phyloP scores from a whole-genome alignment of 208 protist genomes.

The Trypanosoma lewisi region DNA sequence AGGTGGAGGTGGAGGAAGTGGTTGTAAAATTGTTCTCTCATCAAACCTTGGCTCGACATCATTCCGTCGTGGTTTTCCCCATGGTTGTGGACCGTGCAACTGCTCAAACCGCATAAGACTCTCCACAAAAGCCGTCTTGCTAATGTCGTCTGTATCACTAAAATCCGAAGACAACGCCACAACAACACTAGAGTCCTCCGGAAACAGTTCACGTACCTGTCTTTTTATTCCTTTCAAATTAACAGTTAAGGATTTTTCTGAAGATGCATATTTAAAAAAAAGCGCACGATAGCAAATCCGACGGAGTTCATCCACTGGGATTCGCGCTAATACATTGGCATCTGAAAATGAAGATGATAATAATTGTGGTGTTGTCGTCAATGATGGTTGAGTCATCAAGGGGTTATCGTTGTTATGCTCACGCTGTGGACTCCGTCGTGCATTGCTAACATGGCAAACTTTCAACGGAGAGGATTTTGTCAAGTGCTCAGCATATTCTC shows the following conservation, averaged over 20 bases:
- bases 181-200: conserved; percentile 55
- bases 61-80: conserved; percentile 31
- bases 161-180: conserved; percentile 33
- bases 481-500: conserved; percentile 23
- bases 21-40: not conserved
- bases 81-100: conserved; percentile 48
- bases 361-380: not conserved
- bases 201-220: conserved; percentile 53
- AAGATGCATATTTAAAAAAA: conserved; percentile 81
- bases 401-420: not conserved
- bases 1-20: not conserved
- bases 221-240: conserved; percentile 38
- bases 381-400: not conserved
- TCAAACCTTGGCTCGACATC: not conserved
- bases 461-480: not conserved
- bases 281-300: conserved; percentile 68
- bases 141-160: conserved; percentile 24
- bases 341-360: not conserved
- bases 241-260: conserved; percentile 27
- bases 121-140: conserved; percentile 53
- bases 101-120: conserved; percentile 49
- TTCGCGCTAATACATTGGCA: not conserved
- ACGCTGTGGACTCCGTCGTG: not conserved
- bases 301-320: conserved; percentile 36
- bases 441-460: too few species aligned